phyloP scores from a whole-genome alignment of 2,329 filamentous ascomycete genomes.

The Colletotrichum zoysiae region DNA sequence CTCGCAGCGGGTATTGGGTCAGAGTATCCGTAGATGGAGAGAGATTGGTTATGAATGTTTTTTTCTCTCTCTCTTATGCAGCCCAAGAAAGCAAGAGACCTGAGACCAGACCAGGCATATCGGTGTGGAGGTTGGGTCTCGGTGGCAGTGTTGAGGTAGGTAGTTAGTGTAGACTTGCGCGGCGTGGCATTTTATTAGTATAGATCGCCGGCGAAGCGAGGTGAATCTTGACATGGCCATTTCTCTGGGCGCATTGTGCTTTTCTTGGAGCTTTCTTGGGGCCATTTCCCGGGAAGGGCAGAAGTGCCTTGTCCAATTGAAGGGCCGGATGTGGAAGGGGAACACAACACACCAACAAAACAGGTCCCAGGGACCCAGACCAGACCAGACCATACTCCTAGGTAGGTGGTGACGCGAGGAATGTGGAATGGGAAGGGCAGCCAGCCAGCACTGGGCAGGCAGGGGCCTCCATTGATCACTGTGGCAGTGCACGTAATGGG shows the following conservation, averaged over 20 bases:
- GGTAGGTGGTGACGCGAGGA: neutral
- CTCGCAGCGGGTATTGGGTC: neutral
- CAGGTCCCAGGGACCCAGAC: no score
- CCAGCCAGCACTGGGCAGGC: neutral
- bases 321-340: conserved; percentile 2
- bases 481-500: conserved; percentile 40
- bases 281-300: conserved; percentile 5
- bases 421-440: conserved; percentile 8
- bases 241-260: conserved; percentile 34
- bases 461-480: conserved; percentile 36
- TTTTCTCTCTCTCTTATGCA: neutral
- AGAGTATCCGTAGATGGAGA: neutral
- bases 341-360: neutral
- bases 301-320: conserved; percentile 29
- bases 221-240: conserved; percentile 31
- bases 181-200: conserved; percentile 22
- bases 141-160: conserved; percentile 39
- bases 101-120: neutral
- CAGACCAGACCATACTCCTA: neutral
- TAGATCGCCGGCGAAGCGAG: conserved; percentile 27
- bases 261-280: conserved; percentile 25
- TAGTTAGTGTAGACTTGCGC: conserved; percentile 8
- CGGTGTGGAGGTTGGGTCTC: conserved; percentile 24
- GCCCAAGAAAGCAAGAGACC: neutral
- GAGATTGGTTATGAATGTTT: neutral